Base-by-base conservation (phyloP, 2,329 filamentous ascomycete genomes). In the Elsinoe necatrix region DNA sequence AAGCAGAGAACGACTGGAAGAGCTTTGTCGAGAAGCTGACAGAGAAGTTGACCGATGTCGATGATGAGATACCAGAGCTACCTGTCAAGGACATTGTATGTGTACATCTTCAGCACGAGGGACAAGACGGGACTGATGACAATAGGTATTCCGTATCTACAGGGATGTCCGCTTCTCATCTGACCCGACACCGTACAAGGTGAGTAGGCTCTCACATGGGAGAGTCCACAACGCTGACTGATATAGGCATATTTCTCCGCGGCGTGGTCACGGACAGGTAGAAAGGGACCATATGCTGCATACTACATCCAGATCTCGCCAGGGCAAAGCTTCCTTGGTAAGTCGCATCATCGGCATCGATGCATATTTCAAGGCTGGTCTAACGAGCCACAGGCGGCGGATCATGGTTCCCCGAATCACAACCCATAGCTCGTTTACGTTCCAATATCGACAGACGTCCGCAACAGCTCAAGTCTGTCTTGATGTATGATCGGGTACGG, bases 241-340 rank as follows among this genome's bases (percentile, higher is more conserved):
- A n/a, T 31, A 57, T 55, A 89, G 84, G 81, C 88, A 55, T 82
- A 91, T 72, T 95, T 91, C 71, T 87, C 86, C 8, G 89, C 86
- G 35, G 87, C 88, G 21, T 95, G 88, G 84, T 93, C 87, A 57
- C 84, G 90, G 18, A 95, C 89, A 0, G 90, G 90, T 18, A 81
- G 87, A 56, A 95, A 95, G 71, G 89, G 89, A 0, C 85, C 87
- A 8, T 95, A 93, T 70, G 90, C 90, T 5, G 85, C 83, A 66
- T 95, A 95, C 73, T 95, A 95, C 72, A 73, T 95, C 18, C 89
- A 95, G 69, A 79, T 88, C 61, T 82, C 92, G 67, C 89, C 90
- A 9, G 75, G 74, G 21, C 74, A 79, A 52, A 85, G 82, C 66
- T 87, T 92, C 63, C 75, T 95, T 41, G 90, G 82, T 84, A 73